Base-by-base conservation (phyloP, 257 asterid genomes). In the Plantago major region DNA sequence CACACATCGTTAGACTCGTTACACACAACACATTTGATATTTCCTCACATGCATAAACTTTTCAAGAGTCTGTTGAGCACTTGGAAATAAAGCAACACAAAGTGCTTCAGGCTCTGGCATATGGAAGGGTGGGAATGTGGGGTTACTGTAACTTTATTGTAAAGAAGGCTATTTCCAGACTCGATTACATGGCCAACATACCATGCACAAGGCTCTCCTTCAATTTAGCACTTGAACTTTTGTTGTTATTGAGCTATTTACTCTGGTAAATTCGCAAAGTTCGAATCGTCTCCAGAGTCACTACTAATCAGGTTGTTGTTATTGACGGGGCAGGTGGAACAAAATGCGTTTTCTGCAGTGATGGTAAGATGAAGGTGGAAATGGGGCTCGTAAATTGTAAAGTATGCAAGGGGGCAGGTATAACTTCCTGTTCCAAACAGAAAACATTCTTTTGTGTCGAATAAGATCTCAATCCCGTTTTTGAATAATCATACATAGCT, bases 351-450 rank as follows among this genome's bases (percentile, higher is more conserved):
- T 88, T 91, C 81, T 88, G 96, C 67, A 81, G 17, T 15, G 94
- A 79, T 67, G 98, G 98, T 22, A 91, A 88, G 76, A 91, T 91
- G 98, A 88, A 81, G 81, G 79, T 71, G 18, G 96, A 88, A 74
- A 46, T 78, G 4, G 91, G 95, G 59, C 66, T 81, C 42, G 95
- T 86, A 11, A 92, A 91, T 63, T 91, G 98, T 72, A 86, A 78
- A 71, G 95, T 91, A 37, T 91, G 98, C 95, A 91, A 82, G 76
- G 98, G 98, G 62, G 91, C 96, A 82, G 95, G 98, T 85, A 74
- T 13, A 50, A 7, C 26, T 33, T 16, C 8, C 11, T 12, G 19
- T 50, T 52, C 30, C 33, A 46, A 65, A 37, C 26, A 22, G 1
- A 22, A 22, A 22, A 22, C 22, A 5, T 33, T 55, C 13, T 55